A percentile compares a stretch with the other conserved stretches of the same genome.
Conservation (phyloP, 345 rosid species). For the Boechera divaricarpa region DNA sequence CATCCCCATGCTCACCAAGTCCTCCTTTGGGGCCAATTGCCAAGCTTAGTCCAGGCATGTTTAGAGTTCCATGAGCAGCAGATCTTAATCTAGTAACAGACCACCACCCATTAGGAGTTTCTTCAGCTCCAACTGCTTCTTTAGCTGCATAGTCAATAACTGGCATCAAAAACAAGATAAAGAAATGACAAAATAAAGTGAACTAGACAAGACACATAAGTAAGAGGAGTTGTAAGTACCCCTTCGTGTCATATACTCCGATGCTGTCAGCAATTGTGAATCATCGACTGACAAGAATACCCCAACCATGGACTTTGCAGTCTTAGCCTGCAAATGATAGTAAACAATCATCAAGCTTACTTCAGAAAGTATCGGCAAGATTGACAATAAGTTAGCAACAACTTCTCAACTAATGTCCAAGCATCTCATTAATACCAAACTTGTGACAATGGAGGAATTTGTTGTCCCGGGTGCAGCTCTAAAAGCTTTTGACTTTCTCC, state of each 20-base stretch:
- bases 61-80: constrained; percentile 93
- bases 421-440: constrained; percentile 61
- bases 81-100: constrained; percentile 87
- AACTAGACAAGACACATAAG: constrained; percentile 18
- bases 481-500: constrained; percentile 97
- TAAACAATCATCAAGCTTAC: constrained; percentile 26
- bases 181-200: constrained; percentile 4
- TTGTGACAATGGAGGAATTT: constrained; percentile 71
- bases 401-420: constrained; percentile 28
- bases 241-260: constrained; percentile 80
- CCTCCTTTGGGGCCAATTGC: constrained; percentile 96
- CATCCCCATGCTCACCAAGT: constrained; percentile 97
- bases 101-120: constrained; percentile 95
- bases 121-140: constrained; percentile 92
- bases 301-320: constrained; percentile 89
- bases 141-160: constrained; percentile 57
- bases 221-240: constrained; percentile 51
- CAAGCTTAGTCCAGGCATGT: constrained; percentile 79
- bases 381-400: constrained; percentile 10
- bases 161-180: constrained; percentile 17
- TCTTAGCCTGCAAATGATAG: constrained; percentile 71
- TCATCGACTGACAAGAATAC: constrained; percentile 70
- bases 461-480: constrained; percentile 97
- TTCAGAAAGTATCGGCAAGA: constrained; percentile 9
- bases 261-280: constrained; percentile 64